phyloP scores from a whole-genome alignment of 2,329 filamentous ascomycete genomes.

The Penicillium sp. region DNA sequence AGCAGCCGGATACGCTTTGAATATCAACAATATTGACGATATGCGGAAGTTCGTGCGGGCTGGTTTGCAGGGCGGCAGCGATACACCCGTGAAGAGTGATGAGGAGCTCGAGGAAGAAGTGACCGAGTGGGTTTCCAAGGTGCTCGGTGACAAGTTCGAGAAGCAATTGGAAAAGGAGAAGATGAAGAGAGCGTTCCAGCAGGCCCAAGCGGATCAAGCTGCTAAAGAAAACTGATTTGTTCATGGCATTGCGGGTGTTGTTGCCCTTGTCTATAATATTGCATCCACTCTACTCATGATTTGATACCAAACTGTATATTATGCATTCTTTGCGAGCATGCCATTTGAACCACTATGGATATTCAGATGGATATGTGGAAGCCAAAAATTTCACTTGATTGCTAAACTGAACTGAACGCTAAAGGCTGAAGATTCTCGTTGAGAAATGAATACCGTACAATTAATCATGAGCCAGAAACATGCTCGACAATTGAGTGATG shows the following conservation, averaged over 20 bases:
- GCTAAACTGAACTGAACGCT: not conserved
- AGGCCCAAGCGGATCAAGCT: constrained; percentile 10
- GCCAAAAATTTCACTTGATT: not conserved
- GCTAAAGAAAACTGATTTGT: constrained; percentile 1
- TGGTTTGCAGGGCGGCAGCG: constrained; percentile 61
- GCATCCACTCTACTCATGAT: constrained; percentile 24
- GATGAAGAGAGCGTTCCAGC: constrained; percentile 22
- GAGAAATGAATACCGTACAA: not conserved
- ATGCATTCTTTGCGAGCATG: constrained; percentile 13
- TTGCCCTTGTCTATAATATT: not conserved
- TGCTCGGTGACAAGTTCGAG: constrained; percentile 52
- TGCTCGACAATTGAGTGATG: too few species aligned
- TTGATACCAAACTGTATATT: constrained; percentile 24
- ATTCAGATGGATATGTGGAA: not conserved
- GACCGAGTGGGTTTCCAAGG: constrained; percentile 54
- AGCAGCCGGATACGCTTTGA: constrained; percentile 72
- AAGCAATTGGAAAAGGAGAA: constrained; percentile 41
- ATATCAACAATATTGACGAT: constrained; percentile 71
- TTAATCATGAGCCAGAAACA: not conserved
- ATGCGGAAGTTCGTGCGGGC: constrained; percentile 61
- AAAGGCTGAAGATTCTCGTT: not conserved
- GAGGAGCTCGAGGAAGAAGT: constrained; percentile 55
- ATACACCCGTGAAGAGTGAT: constrained; percentile 50
- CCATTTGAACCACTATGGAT: constrained; percentile 7
- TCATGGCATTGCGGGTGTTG: not conserved